phyloP scores from a whole-genome alignment of 305 asterid genomes.

The Striga hermonthica region DNA sequence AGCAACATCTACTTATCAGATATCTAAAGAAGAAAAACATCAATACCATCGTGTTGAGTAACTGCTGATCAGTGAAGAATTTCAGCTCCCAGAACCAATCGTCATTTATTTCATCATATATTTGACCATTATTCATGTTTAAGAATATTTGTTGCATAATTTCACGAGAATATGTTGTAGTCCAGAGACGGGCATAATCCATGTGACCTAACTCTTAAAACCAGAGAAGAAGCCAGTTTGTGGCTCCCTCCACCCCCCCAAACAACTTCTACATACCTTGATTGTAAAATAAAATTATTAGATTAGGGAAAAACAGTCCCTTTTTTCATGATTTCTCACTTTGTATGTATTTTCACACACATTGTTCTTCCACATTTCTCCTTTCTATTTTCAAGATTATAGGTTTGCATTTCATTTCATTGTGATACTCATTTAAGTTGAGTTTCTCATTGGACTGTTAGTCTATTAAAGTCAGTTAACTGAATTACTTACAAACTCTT shows the following conservation, averaged over 20 bases:
- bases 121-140: neutral
- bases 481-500: slow-evolving; percentile 6
- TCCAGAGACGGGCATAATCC: slow-evolving; percentile 1
- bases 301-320: no score
- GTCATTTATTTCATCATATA: slow-evolving; percentile 22
- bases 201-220: neutral
- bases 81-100: slow-evolving; percentile 16
- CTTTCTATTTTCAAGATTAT: no score
- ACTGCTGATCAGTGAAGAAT: slow-evolving; percentile 17
- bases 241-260: no score
- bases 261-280: no score
- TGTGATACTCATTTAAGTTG: no score
- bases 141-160: slow-evolving; percentile 5
- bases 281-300: no score
- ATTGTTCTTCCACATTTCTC: no score
- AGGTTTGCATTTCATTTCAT: no score
- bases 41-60: slow-evolving; percentile 1
- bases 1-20: slow-evolving; percentile 2
- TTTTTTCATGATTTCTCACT: no score
- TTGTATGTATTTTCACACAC: no score
- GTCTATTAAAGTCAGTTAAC: slow-evolving; percentile 13
- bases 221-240: neutral
- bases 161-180: slow-evolving; percentile 20
- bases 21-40: slow-evolving; percentile 6
- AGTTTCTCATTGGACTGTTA: neutral